These are phyloP conservation scores for Grosmannia penicillata DNA, from an alignment of 2,329 filamentous ascomycete species.

Conservation along the genomic window DNA sequence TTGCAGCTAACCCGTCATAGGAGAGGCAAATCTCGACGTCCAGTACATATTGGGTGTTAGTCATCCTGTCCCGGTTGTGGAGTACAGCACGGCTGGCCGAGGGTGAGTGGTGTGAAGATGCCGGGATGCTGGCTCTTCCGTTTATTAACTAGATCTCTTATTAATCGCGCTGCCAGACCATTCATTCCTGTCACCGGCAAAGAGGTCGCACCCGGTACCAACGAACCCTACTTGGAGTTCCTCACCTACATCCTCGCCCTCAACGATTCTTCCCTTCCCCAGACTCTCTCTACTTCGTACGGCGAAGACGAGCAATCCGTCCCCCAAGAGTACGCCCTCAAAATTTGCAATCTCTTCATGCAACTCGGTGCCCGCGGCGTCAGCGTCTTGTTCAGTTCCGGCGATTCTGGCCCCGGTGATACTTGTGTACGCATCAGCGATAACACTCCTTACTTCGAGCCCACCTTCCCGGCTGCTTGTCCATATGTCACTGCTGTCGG, in stretches of 20 bases:
- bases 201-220: slow-evolving; percentile 36
- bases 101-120: slow-evolving; percentile 13
- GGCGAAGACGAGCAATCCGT: slow-evolving; percentile 53
- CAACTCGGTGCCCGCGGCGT: slow-evolving; percentile 55
- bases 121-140: too few relatives aligned
- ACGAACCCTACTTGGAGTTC: slow-evolving; percentile 55
- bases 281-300: slow-evolving; percentile 50
- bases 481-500: slow-evolving; percentile 37
- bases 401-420: slow-evolving; percentile 48
- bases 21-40: slow-evolving; percentile 50
- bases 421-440: slow-evolving; percentile 42
- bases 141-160: too few relatives aligned
- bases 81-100: slow-evolving; percentile 44
- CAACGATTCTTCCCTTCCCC: slow-evolving; percentile 34
- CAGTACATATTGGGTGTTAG: slow-evolving; percentile 44
- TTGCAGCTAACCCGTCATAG: slow-evolving; percentile 11
- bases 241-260: slow-evolving; percentile 42
- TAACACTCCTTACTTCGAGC: slow-evolving; percentile 18
- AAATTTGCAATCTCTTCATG: slow-evolving; percentile 48
- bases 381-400: slow-evolving; percentile 44
- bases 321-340: slow-evolving; percentile 42
- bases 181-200: slow-evolving; percentile 35
- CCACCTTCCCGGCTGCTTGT: slow-evolving; percentile 21
- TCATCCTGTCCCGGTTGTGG: slow-evolving; percentile 36
- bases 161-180: too few relatives aligned